phyloP scores from a whole-genome alignment of 108 stramenopile species.

The Cyclotella kingstonii region DNA sequence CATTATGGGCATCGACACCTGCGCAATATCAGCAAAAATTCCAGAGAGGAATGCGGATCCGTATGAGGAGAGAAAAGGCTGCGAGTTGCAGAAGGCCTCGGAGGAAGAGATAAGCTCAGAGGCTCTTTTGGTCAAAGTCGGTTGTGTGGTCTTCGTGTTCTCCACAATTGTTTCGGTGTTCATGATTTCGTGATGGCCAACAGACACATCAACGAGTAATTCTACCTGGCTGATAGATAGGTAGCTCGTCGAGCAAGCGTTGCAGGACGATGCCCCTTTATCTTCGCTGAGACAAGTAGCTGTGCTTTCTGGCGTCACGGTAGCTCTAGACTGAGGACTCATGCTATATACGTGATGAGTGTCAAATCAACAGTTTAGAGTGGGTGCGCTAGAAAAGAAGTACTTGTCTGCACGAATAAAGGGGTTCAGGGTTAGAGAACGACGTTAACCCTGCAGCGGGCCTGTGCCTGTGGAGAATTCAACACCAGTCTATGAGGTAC shows the following conservation, averaged over 20 bases:
- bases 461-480: too few species aligned
- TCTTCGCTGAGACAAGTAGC: constrained; percentile 12
- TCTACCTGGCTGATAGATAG: constrained; percentile 13
- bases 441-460: too few species aligned
- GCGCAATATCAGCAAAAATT: constrained; percentile 40
- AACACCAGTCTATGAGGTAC: too few species aligned
- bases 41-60: constrained; percentile 44
- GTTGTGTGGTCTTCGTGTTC: neutral
- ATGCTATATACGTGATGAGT: constrained; percentile 46
- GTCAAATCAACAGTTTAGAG: constrained; percentile 47
- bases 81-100: constrained; percentile 1
- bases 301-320: constrained; percentile 15
- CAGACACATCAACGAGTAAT: constrained; percentile 3
- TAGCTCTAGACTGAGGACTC: constrained; percentile 51
- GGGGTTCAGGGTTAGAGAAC: too few species aligned
- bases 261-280: constrained; percentile 12
- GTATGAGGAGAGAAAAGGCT: constrained; percentile 37
- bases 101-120: constrained; percentile 15
- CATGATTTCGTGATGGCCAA: constrained; percentile 24
- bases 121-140: constrained; percentile 22
- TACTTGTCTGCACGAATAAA: too few species aligned
- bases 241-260: constrained; percentile 33
- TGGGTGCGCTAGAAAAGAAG: constrained; percentile 13
- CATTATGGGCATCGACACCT: constrained; percentile 9
- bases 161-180: constrained; percentile 13